Base-by-base conservation (phyloP, 2,329 filamentous ascomycete species). In the Hypoxylon sp. region DNA sequence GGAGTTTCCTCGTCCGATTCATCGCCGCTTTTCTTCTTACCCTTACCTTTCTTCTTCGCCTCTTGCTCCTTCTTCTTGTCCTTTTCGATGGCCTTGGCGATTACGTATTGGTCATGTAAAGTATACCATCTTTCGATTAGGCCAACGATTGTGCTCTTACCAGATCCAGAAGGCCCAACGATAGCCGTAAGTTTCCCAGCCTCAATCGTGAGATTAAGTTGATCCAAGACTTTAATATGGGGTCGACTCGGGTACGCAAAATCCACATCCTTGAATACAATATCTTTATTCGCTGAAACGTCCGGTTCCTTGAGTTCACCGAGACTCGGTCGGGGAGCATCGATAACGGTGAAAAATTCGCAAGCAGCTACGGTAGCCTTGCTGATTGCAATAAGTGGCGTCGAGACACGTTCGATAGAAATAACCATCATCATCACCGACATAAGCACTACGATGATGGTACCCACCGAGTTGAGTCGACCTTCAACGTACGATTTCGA, bases 91-190 rank as follows among this genome's bases (percentile, higher is more conserved):
- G 84, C 81, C 76, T 85, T 85, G 13, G 82, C 83, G 30, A 89
- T 83, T n/a, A 83, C 73, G 61, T 85, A 80, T 66, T 89, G 84
- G 5, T 85, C 82, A 37, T 85, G 81, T 0, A 91, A 81, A 1
- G 88, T 87, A 75, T 94, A 94, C 90, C 91, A 94, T 33, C 91
- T 83, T 75, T 94, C 89, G 2, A 94, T 82, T 2, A 94, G 80
- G 0, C 89, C 90, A 0, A 93, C 88, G 27, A 94, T 88, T 0
- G 92, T 94, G 56, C 89, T 92, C 77, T 94, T 95, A 0, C 92
- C 92, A 3, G 87, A 90, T 0, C 92, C 92, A 2, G 90, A 92
- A 0, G 90, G 87, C 0, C 92, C 92, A 20, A 94, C 91, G 17
- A 94, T 90, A 1, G 92, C 92, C 0, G 91, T 93, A 1, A 90